A percentile compares a stretch with the other conserved stretches of the same genome.
These are phyloP conservation scores for Actinomucor elegans DNA, from an alignment of 371 early-diverging fungal genomes.

Conservation along the genomic window DNA sequence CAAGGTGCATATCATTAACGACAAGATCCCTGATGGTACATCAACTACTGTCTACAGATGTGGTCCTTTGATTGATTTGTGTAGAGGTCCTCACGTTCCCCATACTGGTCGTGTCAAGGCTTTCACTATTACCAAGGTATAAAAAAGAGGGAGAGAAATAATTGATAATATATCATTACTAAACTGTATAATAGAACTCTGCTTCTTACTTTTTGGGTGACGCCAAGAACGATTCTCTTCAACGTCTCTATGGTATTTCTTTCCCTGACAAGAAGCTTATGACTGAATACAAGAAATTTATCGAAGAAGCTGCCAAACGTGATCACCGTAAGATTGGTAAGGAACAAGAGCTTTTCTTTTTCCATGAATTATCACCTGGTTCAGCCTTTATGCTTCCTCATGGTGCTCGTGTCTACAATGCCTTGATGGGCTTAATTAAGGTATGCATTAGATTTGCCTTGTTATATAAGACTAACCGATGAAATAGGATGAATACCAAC, in stretches of 20 bases:
- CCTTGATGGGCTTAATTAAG: conserved; percentile 87
- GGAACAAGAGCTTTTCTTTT: conserved; percentile 97
- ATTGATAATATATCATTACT: no score
- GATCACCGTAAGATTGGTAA: conserved; percentile 98
- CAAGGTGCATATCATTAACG: conserved; percentile 92
- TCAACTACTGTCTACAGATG: conserved; percentile 98
- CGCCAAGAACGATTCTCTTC: conserved; percentile 95
- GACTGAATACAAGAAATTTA: conserved; percentile 91
- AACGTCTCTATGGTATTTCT: conserved; percentile 98
- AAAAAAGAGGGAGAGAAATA: conserved; percentile 14
- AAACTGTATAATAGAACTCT: no score
- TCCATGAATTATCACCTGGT: conserved; percentile 97
- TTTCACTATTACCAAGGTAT: conserved; percentile 84
- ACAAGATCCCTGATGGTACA: conserved; percentile 94
- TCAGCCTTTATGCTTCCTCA: conserved; percentile 97
- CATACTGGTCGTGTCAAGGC: conserved; percentile 95
- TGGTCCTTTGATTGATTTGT: conserved; percentile 98
- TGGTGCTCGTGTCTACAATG: conserved; percentile 96
- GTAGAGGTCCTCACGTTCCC: conserved; percentile 98
- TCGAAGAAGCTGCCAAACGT: conserved; percentile 96
- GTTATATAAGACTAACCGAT: no score
- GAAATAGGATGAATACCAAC: conserved; percentile 72
- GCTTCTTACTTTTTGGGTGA: conserved; percentile 99
- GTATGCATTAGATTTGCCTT: background rate
- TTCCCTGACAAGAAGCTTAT: conserved; percentile 98